A percentile compares a stretch with the other conserved stretches of the same genome.
Evolutionary conservation across 805 yeast species (phyloP).

Genomic region (Yamadazyma endophytica): DNA sequence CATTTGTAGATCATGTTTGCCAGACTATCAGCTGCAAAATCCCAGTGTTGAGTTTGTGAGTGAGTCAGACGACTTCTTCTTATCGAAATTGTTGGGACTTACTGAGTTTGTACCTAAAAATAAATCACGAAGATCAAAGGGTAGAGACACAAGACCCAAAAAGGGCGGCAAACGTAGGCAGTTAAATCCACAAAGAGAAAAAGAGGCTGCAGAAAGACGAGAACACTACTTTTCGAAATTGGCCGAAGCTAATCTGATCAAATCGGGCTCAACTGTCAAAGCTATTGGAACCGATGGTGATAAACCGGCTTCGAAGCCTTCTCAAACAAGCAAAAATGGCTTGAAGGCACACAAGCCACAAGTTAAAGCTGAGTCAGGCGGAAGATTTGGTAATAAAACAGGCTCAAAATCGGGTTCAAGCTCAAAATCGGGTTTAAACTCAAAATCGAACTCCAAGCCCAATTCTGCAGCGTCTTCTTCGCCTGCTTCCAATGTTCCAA

Average conservation of each 20-base stretch:
- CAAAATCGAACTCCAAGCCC: too few relatives aligned
- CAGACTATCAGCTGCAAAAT: constrained; percentile 10
- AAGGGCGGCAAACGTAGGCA: constrained; percentile 16
- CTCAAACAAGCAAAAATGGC: too few relatives aligned
- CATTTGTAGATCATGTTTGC: constrained; percentile 42
- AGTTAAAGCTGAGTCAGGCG: too few relatives aligned
- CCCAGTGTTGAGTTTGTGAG: constrained; percentile 25
- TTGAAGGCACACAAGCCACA: too few relatives aligned
- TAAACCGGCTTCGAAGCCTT: neutral
- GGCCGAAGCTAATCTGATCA: constrained; percentile 26
- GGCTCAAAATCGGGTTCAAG: too few relatives aligned
- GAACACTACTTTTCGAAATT: constrained; percentile 33
- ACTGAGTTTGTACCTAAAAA: constrained; percentile 33
- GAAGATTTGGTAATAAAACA: too few relatives aligned
- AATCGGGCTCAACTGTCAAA: constrained; percentile 34
- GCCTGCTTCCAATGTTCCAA: too few relatives aligned
- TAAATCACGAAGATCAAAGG: constrained; percentile 14
- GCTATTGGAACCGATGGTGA: constrained; percentile 30
- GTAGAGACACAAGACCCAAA: constrained; percentile 32
- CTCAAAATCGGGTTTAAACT: too few relatives aligned
- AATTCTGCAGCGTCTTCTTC: too few relatives aligned
- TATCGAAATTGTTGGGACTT: constrained; percentile 45
- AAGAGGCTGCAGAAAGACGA: constrained; percentile 27
- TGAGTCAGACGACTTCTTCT: constrained; percentile 45
- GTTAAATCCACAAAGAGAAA: constrained; percentile 8